Evolutionary conservation across 2,329 filamentous ascomycete species (phyloP).

Genomic region (Kalmusia sp.): DNA sequence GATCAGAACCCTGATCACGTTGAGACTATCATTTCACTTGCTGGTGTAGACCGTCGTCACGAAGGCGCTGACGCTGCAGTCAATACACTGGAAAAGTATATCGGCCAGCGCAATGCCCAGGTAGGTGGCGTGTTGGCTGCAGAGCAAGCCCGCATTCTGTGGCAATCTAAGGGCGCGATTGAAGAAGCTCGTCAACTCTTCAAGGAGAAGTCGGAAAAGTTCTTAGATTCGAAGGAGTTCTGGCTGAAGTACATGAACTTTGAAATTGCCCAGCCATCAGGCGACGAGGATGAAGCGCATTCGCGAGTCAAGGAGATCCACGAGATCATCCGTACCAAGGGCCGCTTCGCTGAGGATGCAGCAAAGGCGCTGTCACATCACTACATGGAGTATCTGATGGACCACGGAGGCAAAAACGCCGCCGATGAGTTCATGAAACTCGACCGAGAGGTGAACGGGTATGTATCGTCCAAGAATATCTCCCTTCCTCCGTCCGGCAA

Average conservation of each 20-base stretch:
- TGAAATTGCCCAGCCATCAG: conserved; percentile 83
- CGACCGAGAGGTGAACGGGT: conserved; percentile 86
- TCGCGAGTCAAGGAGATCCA: conserved; percentile 82
- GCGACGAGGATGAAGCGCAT: conserved; percentile 67
- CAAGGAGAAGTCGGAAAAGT: conserved; percentile 81
- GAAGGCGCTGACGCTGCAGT: conserved; percentile 84
- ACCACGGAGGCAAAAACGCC: conserved; percentile 79
- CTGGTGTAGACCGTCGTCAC: conserved; percentile 84
- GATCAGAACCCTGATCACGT: conserved; percentile 79
- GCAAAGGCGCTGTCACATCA: conserved; percentile 78
- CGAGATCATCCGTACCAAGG: conserved; percentile 75
- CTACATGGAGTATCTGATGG: conserved; percentile 85
- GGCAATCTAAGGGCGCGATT: conserved; percentile 82
- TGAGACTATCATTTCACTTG: conserved; percentile 87
- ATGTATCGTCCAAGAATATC: conserved; percentile 44
- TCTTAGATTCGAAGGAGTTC: conserved; percentile 84
- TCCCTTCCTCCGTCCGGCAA: conserved; percentile 31
- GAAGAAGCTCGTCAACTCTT: conserved; percentile 86
- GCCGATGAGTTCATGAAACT: conserved; percentile 86
- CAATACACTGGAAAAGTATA: conserved; percentile 79
- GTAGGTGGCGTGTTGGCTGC: conserved; percentile 87
- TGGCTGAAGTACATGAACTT: conserved; percentile 91
- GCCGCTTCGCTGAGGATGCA: conserved; percentile 68
- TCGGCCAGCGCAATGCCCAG: conserved; percentile 75
- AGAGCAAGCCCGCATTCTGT: conserved; percentile 85